Conservation (phyloP, 495 filamentous ascomycete species). For the Schizothecium vesticola region DNA sequence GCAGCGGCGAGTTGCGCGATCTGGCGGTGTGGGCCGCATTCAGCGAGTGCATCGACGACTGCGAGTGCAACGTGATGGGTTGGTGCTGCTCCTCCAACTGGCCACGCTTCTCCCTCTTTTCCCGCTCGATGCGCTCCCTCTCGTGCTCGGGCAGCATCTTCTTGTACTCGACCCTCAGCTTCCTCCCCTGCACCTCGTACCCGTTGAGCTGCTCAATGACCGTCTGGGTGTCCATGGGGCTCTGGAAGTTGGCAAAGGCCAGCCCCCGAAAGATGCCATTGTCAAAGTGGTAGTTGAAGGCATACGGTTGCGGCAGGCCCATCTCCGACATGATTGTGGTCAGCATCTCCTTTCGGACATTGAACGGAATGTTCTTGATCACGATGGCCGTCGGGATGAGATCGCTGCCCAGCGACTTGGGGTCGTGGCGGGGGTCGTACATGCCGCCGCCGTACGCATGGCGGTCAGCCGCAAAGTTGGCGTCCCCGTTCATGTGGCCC, state of each 20-base stretch:
- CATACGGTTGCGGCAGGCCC: constrained; percentile 86
- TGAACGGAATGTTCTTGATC: constrained; percentile 99
- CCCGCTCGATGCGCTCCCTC: constrained; percentile 90
- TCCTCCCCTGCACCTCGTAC: constrained; percentile 89
- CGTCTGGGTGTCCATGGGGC: constrained; percentile 80
- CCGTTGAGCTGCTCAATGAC: constrained; percentile 92
- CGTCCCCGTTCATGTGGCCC: constrained; percentile 28
- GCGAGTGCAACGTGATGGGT: constrained; percentile 63
- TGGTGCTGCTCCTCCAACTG: constrained; percentile 96
- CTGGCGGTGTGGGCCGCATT: constrained; percentile 44
- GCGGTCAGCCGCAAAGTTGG: constrained; percentile 23
- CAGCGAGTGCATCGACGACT: constrained; percentile 78
- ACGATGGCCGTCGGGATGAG: constrained; percentile 97
- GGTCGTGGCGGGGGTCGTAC: constrained; percentile 31
- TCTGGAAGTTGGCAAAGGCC: constrained; percentile 98
- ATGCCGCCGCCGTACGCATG: constrained; percentile 26
- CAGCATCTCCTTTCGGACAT: constrained; percentile 93
- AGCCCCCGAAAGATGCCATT: constrained; percentile 95
- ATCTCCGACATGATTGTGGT: constrained; percentile 88
- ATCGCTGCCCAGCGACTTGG: constrained; percentile 48
- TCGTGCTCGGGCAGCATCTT: constrained; percentile 97
- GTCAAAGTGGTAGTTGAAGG: constrained; percentile 99
- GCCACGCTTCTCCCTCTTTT: constrained; percentile 93
- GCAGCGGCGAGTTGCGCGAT: constrained; percentile 35
- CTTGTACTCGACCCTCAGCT: constrained; percentile 96